Evolutionary conservation across 768 basidiomycete species (phyloP), one percentile per base, ranked within the genome.

Genomic region (Amanita rimosa): DNA sequence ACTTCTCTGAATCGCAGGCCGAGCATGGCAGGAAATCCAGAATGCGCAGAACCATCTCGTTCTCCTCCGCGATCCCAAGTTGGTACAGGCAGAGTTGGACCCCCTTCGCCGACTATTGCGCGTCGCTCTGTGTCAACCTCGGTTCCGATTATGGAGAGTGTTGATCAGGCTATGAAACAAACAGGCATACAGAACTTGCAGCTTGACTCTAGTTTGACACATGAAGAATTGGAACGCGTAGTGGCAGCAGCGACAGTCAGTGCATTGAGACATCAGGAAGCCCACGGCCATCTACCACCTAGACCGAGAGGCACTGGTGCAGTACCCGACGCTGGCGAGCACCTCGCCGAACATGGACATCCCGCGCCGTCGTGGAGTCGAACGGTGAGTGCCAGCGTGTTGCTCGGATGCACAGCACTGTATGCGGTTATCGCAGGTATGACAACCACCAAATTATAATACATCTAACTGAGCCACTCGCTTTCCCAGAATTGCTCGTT

Each of bases 341-440:
- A 45, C 14, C 13, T 9, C 16, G 26, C 17, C 14, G 79, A 75
- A 14, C 83, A 85, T 63, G 81, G 79, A 19, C 96, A 99, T 57
- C 95, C 98, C 56, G 95, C 83, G 3, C 96, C 96, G 5, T 89
- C 88, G 39, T 99, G 96, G 96, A 97, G 92, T 58, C 74, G 96
- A 45, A 75, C 72, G 4, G 84, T 83, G 13, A 95, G 91, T 64
- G 86, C 92, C 4, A 93, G 83, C 52, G 95, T 99, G 1, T 62
- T 98, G 52, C 66, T 99, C 52, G 77, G 67, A 0, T 98, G 96
- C 60, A 99, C 96, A 0, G 82, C 85, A 2, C 67, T 98, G 14
- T 99, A 97, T 67, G 95, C 96, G 14, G 60, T 89, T 50, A 98
- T 99, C 58, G 96, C 96, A 41, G 95, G 95, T 95, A 57, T 47